These are phyloP conservation scores for Mortierella alpina DNA, from an alignment of 192 early-diverging fungal species.

Conservation along the genomic window DNA sequence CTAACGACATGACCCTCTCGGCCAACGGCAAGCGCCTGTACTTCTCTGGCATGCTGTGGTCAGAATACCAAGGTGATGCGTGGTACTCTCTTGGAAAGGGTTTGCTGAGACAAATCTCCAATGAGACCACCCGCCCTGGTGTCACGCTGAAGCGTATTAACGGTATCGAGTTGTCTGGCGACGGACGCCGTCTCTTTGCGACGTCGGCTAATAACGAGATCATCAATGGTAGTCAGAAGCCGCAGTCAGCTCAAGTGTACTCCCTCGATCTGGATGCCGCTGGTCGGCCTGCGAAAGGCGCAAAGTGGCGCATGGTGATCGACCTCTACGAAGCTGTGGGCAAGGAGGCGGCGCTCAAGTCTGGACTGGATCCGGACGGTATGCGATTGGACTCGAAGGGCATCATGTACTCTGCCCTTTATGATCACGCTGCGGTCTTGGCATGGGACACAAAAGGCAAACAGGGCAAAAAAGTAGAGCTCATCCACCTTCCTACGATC, in stretches of 20 bases:
- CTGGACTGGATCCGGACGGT: constrained; percentile 22
- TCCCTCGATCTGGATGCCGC: constrained; percentile 16
- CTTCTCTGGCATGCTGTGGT: constrained; percentile 21
- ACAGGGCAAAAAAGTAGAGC: constrained; percentile 19
- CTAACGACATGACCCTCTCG: constrained; percentile 22
- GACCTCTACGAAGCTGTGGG: constrained; percentile 14
- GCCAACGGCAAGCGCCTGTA: constrained; percentile 13
- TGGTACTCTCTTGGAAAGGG: constrained; percentile 12
- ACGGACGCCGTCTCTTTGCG: constrained; percentile 20
- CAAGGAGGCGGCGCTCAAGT: constrained; percentile 9
- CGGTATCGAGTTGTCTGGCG: constrained; percentile 17
- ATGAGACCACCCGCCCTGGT: constrained; percentile 2
- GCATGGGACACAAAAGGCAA: constrained; percentile 22
- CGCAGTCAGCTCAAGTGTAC: constrained; percentile 22
- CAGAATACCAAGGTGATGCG: constrained; percentile 18
- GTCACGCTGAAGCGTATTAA: constrained; percentile 19
- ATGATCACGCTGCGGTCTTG: constrained; percentile 18
- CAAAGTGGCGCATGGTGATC: constrained; percentile 26
- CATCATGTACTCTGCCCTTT: constrained; percentile 24
- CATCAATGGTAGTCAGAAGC: constrained; percentile 9
- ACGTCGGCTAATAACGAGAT: constrained; percentile 21
- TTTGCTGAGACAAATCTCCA: constrained; percentile 9
- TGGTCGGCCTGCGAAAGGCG: constrained; percentile 10
- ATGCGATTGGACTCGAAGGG: constrained; percentile 29
- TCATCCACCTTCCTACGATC: constrained; percentile 16